Evolutionary conservation across 2,329 filamentous ascomycete genomes (phyloP), one percentile per base, ranked within the genome.

Genomic region (Cladosporium sp.): DNA sequence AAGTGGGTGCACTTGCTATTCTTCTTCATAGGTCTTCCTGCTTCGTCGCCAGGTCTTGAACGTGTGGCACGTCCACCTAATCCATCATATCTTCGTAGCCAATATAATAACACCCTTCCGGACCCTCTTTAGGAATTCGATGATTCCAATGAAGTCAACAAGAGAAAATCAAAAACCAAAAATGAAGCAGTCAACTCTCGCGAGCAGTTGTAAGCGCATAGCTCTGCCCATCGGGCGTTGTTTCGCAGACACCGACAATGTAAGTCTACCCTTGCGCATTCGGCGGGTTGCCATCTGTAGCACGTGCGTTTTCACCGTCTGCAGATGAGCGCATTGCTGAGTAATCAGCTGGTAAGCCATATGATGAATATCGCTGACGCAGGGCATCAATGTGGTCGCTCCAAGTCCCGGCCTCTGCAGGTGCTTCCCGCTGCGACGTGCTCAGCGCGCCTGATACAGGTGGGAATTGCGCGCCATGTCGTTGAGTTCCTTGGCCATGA

Each of bases 291-390:
- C 34, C 40, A 27, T 52, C 53, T 20, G 47, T 20, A 19, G 40
- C 38, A 18, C 29, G 30, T 18, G 39, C 18, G 27, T 19, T 50
- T n/a, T 43, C 47, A 15, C 51, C 53, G 3, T 51, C 43, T 34
- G 29, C 17, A 17, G 44, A 39, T 30, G 32, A 30, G 13, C 45
- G 47, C 13, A 43, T 41, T 9, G 27, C 15, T 3, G 53, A 36
- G 27, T 57, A 60, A 20, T 61, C 53, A 20, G 50, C 54, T 24
- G 58, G 59, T 7, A 62, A 51, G 13, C 61, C 61, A 42, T 64
- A 64, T 7, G 60, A 58, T 41, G 61, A 60, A 24, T 58, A 41
- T 18, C 59, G 55, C 22, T 53, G 57, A 42, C 55, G 50, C 22
- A 54, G 51, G 36, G 51, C 51, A 36, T 56, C 60, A 32, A 58